Evolutionary conservation across 192 early-diverging fungal species (phyloP).

Genomic region (Linnemannia schmuckeri): DNA sequence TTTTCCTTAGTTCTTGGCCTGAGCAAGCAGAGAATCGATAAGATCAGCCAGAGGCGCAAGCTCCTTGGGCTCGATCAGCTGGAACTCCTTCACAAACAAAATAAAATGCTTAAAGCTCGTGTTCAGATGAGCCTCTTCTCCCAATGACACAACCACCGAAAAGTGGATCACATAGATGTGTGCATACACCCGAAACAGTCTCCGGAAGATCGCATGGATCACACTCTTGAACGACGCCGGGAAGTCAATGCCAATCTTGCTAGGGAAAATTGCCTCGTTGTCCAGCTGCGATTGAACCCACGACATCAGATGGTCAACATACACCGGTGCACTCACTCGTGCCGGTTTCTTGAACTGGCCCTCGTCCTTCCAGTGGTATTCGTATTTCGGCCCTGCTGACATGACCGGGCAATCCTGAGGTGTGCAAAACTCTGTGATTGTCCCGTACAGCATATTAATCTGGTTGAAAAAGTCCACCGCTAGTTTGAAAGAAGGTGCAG

Average conservation of each 20-base stretch:
- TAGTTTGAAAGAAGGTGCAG: neutral
- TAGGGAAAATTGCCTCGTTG: conserved; percentile 90
- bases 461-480: conserved; percentile 97
- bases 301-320: conserved; percentile 89
- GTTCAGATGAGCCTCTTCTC: conserved; percentile 91
- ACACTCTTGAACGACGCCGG: conserved; percentile 76
- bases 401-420: conserved; percentile 89
- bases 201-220: conserved; percentile 84
- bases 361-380: conserved; percentile 93
- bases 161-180: conserved; percentile 94
- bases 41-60: conserved; percentile 82
- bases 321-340: conserved; percentile 89
- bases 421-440: conserved; percentile 90
- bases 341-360: conserved; percentile 88
- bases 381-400: conserved; percentile 88
- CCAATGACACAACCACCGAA: conserved; percentile 77
- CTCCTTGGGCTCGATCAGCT: conserved; percentile 88
- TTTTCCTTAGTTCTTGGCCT: conserved; percentile 30
- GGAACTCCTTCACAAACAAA: conserved; percentile 89
- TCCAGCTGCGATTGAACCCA: conserved; percentile 88
- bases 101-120: conserved; percentile 97
- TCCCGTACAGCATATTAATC: conserved; percentile 93
- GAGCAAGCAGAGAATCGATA: conserved; percentile 59
- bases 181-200: conserved; percentile 93
- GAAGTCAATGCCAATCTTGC: conserved; percentile 82